Evolutionary conservation across 2,329 filamentous ascomycete species (phyloP).

Genomic region (Fusarium devonianum): DNA sequence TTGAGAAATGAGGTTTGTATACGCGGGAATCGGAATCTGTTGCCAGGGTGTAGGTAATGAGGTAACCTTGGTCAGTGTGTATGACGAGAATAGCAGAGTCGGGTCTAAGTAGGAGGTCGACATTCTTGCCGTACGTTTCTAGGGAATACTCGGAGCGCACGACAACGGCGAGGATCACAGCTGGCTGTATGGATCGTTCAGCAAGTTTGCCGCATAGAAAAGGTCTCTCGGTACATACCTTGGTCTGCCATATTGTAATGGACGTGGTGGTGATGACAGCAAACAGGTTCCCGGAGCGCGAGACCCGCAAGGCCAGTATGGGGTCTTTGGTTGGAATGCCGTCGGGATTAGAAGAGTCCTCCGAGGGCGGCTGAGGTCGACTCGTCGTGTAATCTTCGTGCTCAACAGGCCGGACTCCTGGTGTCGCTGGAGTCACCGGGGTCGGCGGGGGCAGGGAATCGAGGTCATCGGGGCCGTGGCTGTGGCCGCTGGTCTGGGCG

Average conservation of each 20-base stretch:
- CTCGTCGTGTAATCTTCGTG: constrained; percentile 52
- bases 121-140: constrained; percentile 83
- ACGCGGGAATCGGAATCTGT: constrained; percentile 83
- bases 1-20: constrained; percentile 82
- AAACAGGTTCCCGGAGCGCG: constrained; percentile 82
- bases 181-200: constrained; percentile 66
- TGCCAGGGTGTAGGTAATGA: constrained; percentile 93
- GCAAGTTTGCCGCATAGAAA: neutral
- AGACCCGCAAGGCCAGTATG: constrained; percentile 77
- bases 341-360: constrained; percentile 38
- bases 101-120: constrained; percentile 83
- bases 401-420: constrained; percentile 66
- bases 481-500: constrained; percentile 37
- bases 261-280: constrained; percentile 85
- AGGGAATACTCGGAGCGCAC: constrained; percentile 83
- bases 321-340: constrained; percentile 63
- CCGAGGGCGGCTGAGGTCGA: constrained; percentile 34
- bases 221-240: constrained; percentile 62
- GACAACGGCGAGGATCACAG: constrained; percentile 84
- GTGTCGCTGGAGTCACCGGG: constrained; percentile 63
- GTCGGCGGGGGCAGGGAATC: constrained; percentile 51
- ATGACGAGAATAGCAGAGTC: constrained; percentile 93
- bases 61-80: constrained; percentile 82
- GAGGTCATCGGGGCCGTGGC: constrained; percentile 46
- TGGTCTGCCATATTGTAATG: constrained; percentile 96